phyloP scores from a whole-genome alignment of 2,329 filamentous ascomycete genomes.

The Xylariaceae sp. region DNA sequence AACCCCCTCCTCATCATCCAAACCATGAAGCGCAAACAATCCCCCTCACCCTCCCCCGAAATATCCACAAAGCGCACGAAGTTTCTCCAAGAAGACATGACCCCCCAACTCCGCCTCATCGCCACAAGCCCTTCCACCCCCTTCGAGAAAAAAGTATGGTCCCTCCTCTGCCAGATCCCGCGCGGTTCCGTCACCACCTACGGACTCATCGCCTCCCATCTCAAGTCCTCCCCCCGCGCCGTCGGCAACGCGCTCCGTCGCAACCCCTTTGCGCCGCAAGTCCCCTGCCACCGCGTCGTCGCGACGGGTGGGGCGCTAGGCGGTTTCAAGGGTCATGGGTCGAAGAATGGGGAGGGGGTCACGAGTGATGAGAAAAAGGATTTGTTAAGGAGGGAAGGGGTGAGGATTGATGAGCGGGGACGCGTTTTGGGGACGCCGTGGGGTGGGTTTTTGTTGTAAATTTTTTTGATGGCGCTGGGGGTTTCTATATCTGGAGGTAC shows the following conservation, averaged over 20 bases:
- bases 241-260: constrained; percentile 49
- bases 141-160: constrained; percentile 63
- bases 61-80: background rate
- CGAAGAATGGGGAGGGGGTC: constrained; percentile 54
- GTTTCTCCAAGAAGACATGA: constrained; percentile 29
- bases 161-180: constrained; percentile 71
- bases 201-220: constrained; percentile 56
- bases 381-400: constrained; percentile 58
- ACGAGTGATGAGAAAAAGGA: constrained; percentile 60
- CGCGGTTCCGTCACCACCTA: constrained; percentile 72
- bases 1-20: background rate
- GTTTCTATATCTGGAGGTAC: background rate
- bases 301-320: constrained; percentile 66
- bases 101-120: constrained; percentile 42
- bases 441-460: constrained; percentile 33
- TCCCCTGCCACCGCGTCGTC: constrained; percentile 74
- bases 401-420: constrained; percentile 56
- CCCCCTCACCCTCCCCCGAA: background rate
- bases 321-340: constrained; percentile 65
- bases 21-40: constrained; percentile 27
- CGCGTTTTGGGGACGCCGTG: constrained; percentile 56
- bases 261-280: constrained; percentile 75
- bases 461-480: background rate
- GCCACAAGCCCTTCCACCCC: constrained; percentile 41
- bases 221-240: constrained; percentile 37